These are phyloP conservation scores for Fusarium armeniacum DNA, from an alignment of 2,329 filamentous ascomycete species.

Conservation along the genomic window DNA sequence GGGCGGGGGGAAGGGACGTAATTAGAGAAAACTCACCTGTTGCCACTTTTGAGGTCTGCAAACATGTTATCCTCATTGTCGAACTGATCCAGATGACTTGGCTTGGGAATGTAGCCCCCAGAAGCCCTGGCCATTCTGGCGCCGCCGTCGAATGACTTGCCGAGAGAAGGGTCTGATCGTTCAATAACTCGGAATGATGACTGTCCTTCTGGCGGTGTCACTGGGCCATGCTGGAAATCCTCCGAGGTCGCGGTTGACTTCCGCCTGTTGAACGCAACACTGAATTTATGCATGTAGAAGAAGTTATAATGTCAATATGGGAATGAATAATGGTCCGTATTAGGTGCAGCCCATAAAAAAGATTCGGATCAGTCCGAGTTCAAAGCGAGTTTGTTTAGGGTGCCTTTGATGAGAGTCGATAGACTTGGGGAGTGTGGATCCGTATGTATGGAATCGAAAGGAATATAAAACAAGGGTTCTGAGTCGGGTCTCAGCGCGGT, in stretches of 20 bases:
- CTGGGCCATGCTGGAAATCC: conserved; percentile 65
- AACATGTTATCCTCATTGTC: conserved; percentile 72
- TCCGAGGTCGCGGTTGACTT: conserved; percentile 70
- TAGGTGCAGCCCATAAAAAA: conserved; percentile 49
- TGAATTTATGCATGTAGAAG: conserved; percentile 73
- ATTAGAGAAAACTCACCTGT: conserved; percentile 63
- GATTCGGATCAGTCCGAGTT: conserved; percentile 20
- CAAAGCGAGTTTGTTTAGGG: conserved; percentile 25
- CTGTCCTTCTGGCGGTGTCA: conserved; percentile 57
- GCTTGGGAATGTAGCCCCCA: conserved; percentile 56
- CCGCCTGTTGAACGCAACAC: conserved; percentile 70
- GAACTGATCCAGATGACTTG: conserved; percentile 54
- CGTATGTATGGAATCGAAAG: conserved; percentile 26
- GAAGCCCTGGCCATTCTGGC: conserved; percentile 59
- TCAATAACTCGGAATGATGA: conserved; percentile 72
- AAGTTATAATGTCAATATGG: conserved; percentile 27
- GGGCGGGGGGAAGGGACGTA: conserved; percentile 9
- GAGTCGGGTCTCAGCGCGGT: conserved; percentile 37
- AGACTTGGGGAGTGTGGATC: conserved; percentile 24
- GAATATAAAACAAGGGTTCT: conserved; percentile 39
- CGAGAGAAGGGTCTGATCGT: conserved; percentile 60
- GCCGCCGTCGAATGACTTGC: conserved; percentile 67
- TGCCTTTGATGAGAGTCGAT: conserved; percentile 38
- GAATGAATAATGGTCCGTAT: conserved; percentile 39
- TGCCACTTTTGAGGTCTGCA: conserved; percentile 66